Evolutionary conservation across 805 yeast genomes (phyloP), one percentile per base, ranked within the genome.

Genomic region (Ogataea philodendri): DNA sequence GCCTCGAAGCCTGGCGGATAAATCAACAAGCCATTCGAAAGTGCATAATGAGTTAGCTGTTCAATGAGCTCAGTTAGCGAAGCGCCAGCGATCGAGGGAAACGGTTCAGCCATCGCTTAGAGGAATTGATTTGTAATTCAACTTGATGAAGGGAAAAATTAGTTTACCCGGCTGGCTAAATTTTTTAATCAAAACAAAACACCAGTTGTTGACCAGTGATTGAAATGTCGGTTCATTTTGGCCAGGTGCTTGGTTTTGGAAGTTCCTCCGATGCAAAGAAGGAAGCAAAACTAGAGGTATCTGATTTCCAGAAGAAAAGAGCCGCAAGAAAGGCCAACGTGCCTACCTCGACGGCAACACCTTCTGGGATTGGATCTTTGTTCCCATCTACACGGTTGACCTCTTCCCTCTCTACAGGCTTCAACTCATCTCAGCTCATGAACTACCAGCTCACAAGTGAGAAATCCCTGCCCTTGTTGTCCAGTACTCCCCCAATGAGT

Each of bases 1-100:
- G 52, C 43, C 9, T 63, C 43, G 50, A 69, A 76, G 16, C 70
- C 66, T 1, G 81, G 78, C 2, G 88, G 87, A 50, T 84, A 81
- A 79, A 89, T 81, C n/a, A 78, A 72, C 27, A 89, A 66, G 3
- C 97, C 96, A 61, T 86, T 77, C 31, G 82, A 71, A 32, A 89
- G 62, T 5, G 84, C 68, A 85, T 93, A 88, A 45, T 88, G 95
- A 32, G 72, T 69, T 69, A 31, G 68, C 54, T 45, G 54, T 24
- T 42, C 38, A 3, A 57, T 26, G 11, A 35, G 39, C 16, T 28
- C 39, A 15, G 14, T 26, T 22, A 28, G 9, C 4, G 16, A 5
- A 8, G 11, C 9, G 20, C 25, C 33, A 9, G 32, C 13, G 4
- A 35, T 11, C 7, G 20, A 18, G 7, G 39, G 39, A 18, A 35